Conservation (phyloP, 192 early-diverging fungal species). For the Entophlyctis luteolus region DNA sequence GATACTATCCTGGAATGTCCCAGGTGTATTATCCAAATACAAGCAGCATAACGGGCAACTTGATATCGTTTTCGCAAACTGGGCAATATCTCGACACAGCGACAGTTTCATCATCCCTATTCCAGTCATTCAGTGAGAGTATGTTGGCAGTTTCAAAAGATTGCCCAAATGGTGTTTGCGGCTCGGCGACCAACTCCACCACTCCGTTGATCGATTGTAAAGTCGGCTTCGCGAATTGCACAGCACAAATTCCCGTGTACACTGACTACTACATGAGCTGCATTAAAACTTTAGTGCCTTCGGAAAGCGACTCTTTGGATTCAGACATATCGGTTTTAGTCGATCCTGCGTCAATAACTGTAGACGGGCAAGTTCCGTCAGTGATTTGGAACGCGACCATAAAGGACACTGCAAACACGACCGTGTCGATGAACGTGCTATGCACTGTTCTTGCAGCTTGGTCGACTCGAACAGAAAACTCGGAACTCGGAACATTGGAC, state of each 20-base stretch:
- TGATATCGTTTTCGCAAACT: not conserved
- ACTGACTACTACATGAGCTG: not conserved
- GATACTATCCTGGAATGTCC: not conserved
- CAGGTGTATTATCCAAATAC: not conserved
- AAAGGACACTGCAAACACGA: not conserved
- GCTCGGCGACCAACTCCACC: not conserved
- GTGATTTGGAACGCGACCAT: not conserved
- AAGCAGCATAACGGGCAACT: not conserved
- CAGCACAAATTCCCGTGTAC: not conserved
- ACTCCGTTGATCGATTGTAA: not conserved
- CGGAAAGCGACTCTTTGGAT: not conserved
- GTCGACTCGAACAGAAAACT: not conserved
- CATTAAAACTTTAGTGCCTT: too few species aligned
- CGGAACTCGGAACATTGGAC: not conserved
- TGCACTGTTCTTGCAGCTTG: not conserved
- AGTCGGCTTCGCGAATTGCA: not conserved
- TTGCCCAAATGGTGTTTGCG: not conserved
- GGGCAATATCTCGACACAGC: not conserved
- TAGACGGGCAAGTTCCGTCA: not conserved
- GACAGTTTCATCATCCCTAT: not conserved
- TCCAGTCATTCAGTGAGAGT: not conserved
- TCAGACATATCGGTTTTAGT: not conserved
- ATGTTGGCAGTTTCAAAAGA: not conserved
- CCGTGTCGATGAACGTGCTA: not conserved
- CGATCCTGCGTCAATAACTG: not conserved